These are phyloP conservation scores for Xylariaceae sp. DNA, from an alignment of 2,329 filamentous ascomycete genomes.

Conservation along the genomic window DNA sequence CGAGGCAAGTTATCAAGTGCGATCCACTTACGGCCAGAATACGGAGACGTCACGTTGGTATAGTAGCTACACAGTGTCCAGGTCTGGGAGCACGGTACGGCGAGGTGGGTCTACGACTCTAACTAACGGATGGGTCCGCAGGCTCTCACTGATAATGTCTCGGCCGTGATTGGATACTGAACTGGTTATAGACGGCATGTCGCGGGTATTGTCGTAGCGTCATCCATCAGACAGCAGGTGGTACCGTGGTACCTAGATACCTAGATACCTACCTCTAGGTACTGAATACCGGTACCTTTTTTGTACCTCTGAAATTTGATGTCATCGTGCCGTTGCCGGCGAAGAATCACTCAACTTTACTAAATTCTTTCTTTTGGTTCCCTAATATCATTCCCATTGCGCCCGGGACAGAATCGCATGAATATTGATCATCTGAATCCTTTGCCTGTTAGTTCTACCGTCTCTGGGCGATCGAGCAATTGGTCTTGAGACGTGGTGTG, in stretches of 20 bases:
- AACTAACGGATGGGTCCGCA: not conserved
- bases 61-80: too few species aligned
- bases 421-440: not conserved
- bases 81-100: too few species aligned
- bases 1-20: too few species aligned
- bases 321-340: slow-evolving; percentile 20
- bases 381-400: not conserved
- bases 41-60: too few species aligned
- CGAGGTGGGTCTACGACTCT: too few species aligned
- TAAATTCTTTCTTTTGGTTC: not conserved
- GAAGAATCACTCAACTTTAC: not conserved
- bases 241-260: too few species aligned
- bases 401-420: not conserved
- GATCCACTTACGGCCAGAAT: too few species aligned
- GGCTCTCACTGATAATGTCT: slow-evolving; percentile 10
- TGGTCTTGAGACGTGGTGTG: not conserved
- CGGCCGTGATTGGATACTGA: slow-evolving; percentile 9
- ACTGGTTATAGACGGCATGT: slow-evolving; percentile 6
- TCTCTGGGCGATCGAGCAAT: not conserved
- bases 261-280: too few species aligned
- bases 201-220: slow-evolving; percentile 2
- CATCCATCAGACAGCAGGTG: not conserved
- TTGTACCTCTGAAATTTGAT: slow-evolving; percentile 7
- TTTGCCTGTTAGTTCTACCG: not conserved
- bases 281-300: too few species aligned